A percentile compares a stretch with the other conserved stretches of the same genome.
phyloP scores from a whole-genome alignment of 169 alveolate species.

The Plasmodium knowlesi region DNA sequence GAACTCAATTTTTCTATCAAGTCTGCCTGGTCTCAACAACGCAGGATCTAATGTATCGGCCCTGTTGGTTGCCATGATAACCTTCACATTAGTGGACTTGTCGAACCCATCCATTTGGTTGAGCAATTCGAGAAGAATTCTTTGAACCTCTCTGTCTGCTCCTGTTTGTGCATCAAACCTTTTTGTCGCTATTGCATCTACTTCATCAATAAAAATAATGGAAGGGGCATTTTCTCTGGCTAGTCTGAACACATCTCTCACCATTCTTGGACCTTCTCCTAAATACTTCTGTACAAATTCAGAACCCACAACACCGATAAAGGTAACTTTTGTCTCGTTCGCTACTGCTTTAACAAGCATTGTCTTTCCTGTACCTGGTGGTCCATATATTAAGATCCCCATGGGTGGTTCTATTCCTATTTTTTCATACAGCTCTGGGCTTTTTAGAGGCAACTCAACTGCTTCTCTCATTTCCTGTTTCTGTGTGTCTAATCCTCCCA shows the following conservation, averaged over 20 bases:
- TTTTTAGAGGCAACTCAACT: constrained; percentile 98
- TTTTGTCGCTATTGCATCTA: constrained; percentile 98
- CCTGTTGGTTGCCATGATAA: constrained; percentile 99
- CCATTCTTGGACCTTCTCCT: constrained; percentile 99
- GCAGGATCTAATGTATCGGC: constrained; percentile 99
- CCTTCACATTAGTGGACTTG: constrained; percentile 96
- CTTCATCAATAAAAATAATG: constrained; percentile 98
- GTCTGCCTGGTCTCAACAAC: constrained; percentile 97
- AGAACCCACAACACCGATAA: constrained; percentile 98
- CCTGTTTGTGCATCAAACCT: constrained; percentile 97
- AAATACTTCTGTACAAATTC: constrained; percentile 99
- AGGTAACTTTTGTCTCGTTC: constrained; percentile 96
- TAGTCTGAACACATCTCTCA: constrained; percentile 97
- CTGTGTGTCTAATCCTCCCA: constrained; percentile 98
- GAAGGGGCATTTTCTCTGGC: constrained; percentile 98
- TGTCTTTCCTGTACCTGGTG: constrained; percentile 99
- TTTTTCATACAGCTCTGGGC: constrained; percentile 98
- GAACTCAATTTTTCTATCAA: constrained; percentile 98
- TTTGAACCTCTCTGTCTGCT: constrained; percentile 99
- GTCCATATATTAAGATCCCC: constrained; percentile 99
- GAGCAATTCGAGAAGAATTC: constrained; percentile 96
- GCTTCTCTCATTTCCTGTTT: constrained; percentile 99
- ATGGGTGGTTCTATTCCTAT: constrained; percentile 99
- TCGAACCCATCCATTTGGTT: constrained; percentile 99
- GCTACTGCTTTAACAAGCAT: constrained; percentile 99